A percentile compares a stretch with the other conserved stretches of the same genome.
Conservation (phyloP, 495 filamentous ascomycete species). For the Sordaria brevicollis region DNA sequence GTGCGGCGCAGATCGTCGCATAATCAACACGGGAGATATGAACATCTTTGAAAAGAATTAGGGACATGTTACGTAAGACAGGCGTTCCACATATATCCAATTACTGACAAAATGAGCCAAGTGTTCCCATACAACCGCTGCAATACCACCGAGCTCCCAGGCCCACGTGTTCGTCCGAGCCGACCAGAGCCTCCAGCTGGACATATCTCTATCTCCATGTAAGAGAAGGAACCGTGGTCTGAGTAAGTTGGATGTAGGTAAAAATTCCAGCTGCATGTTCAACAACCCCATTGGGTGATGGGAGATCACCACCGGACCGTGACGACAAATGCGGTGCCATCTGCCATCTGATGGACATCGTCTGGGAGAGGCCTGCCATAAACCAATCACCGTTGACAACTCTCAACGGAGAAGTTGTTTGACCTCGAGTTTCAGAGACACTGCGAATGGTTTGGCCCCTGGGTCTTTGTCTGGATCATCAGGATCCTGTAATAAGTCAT, state of each 20-base stretch:
- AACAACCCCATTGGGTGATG: background rate
- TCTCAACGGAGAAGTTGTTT: background rate
- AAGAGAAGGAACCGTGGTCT: background rate
- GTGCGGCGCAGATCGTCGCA: background rate
- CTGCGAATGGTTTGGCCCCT: background rate
- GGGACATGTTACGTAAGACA: background rate
- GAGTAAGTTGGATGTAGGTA: background rate
- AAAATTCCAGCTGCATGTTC: background rate
- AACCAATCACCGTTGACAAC: background rate
- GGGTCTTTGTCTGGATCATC: background rate
- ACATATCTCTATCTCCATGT: background rate
- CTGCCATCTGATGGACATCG: background rate
- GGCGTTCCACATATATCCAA: background rate
- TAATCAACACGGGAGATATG: background rate
- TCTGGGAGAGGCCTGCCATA: background rate
- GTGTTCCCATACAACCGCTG: background rate
- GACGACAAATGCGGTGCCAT: background rate
- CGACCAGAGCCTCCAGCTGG: background rate
- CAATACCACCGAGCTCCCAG: background rate
- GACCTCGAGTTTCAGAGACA: background rate
- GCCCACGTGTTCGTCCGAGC: background rate
- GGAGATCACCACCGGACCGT: background rate
- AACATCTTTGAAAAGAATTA: background rate
- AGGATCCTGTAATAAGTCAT: too few species aligned
- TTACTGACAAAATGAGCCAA: background rate